Conservation (phyloP, 2,329 filamentous ascomycete species). For the Talaromyces rugulosus region DNA sequence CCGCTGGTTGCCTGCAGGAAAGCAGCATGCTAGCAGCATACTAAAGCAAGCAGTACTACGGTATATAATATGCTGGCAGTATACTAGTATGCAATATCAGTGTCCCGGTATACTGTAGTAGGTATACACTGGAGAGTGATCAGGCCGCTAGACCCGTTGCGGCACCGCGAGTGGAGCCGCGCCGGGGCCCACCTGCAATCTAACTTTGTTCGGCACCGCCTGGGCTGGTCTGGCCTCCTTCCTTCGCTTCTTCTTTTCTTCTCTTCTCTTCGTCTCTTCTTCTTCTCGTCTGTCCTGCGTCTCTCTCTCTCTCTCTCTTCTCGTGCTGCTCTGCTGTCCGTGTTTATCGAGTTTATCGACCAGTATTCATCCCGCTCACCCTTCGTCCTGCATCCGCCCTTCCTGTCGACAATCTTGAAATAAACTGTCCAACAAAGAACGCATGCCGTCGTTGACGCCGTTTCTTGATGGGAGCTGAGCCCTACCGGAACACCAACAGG, state of each 20-base stretch:
- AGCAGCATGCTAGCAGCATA: no score
- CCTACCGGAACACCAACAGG: not conserved
- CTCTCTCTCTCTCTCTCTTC: not conserved
- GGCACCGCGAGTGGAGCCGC: not conserved
- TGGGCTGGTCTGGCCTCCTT: not conserved
- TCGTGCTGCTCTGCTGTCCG: not conserved
- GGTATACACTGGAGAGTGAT: not conserved
- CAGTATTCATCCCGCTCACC: not conserved
- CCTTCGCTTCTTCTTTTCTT: not conserved
- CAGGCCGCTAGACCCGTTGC: not conserved
- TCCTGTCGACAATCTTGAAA: no score
- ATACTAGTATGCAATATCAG: not conserved
- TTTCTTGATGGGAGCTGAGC: not conserved
- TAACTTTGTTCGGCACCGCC: not conserved
- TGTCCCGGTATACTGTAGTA: conserved; percentile 1
- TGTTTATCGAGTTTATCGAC: not conserved
- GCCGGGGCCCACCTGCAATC: not conserved
- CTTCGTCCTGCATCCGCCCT: not conserved
- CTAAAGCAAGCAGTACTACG: no score
- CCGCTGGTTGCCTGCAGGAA: no score
- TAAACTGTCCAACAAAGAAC: not conserved
- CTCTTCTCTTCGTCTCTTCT: not conserved
- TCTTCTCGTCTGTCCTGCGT: not conserved
- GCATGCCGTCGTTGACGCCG: not conserved
- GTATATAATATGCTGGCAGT: no score